Percentiles rank a stretch among this genome's conserved stretches.
These are phyloP conservation scores for Entoloma clypeatum DNA, from an alignment of 1,284 basidiomycete genomes.

Conservation along the genomic window DNA sequence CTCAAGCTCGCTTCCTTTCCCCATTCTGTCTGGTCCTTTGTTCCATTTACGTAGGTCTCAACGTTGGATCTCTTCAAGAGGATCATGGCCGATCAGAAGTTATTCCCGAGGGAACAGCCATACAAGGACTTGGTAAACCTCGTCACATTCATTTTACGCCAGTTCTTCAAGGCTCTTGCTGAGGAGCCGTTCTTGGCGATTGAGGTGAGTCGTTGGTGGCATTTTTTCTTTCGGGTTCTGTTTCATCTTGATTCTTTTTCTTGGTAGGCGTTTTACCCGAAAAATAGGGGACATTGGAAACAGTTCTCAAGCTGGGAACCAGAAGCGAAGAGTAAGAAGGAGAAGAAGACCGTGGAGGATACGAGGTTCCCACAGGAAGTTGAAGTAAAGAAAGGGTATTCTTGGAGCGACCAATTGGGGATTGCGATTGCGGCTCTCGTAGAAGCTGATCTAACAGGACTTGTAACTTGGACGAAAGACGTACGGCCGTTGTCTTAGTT, in stretches of 20 bases:
- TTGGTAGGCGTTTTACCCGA: conserved; percentile 80
- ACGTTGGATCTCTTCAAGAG: conserved; percentile 80
- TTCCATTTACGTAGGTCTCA: conserved; percentile 61
- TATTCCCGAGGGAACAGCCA: conserved; percentile 71
- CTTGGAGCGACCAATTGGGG: conserved; percentile 87
- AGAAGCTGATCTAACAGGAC: conserved; percentile 57
- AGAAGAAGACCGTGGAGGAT: conserved; percentile 41
- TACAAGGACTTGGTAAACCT: conserved; percentile 81
- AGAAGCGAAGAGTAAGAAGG: conserved; percentile 49
- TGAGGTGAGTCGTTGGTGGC: conserved; percentile 64
- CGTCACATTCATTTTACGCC: conserved; percentile 81
- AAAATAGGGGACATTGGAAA: conserved; percentile 85
- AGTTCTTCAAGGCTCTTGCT: conserved; percentile 87
- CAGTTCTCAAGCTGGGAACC: conserved; percentile 77
- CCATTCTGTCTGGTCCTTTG: conserved; percentile 18
- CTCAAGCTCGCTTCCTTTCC: conserved; percentile 12
- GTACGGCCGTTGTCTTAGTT: conserved; percentile 47
- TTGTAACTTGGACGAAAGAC: conserved; percentile 79
- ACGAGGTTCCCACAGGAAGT: conserved; percentile 62
- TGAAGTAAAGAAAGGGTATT: conserved; percentile 81
- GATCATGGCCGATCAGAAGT: conserved; percentile 74
- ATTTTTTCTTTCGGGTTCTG: conserved; percentile 2
- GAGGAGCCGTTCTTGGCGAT: conserved; percentile 82
- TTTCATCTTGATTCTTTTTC: conserved; percentile 15
- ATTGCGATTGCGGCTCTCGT: conserved; percentile 76